Conservation (phyloP, 2,329 filamentous ascomycete genomes). For the Xylaria sp. region DNA sequence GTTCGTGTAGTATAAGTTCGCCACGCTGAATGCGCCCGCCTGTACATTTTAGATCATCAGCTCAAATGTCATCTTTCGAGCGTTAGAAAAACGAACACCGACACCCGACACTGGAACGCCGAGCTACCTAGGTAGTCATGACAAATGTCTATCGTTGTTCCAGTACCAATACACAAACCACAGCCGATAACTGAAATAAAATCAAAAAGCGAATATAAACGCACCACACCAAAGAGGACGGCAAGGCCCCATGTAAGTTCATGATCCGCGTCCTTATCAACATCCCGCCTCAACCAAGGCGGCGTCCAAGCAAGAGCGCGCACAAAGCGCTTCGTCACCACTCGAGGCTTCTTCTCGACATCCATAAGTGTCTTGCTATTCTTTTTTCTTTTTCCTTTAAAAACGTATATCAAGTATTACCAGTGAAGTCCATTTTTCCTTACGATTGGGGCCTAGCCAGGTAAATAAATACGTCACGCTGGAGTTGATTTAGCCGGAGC, state of each 20-base stretch:
- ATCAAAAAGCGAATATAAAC: conserved; percentile 32
- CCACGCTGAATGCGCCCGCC: conserved; percentile 74
- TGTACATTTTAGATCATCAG: conserved; percentile 40
- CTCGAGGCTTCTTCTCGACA: not conserved
- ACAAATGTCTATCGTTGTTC: not conserved
- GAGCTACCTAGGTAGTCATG: not conserved
- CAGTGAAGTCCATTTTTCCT: too few species aligned
- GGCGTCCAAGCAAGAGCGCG: conserved; percentile 40
- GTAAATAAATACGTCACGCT: not conserved
- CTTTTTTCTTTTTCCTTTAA: too few species aligned
- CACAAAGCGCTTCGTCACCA: conserved; percentile 1
- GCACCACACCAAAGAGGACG: conserved; percentile 49
- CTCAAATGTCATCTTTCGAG: not conserved
- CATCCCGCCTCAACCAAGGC: conserved; percentile 44
- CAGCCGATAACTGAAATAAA: not conserved
- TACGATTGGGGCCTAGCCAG: not conserved
- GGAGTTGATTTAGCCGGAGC: conserved; percentile 19
- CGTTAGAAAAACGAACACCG: not conserved
- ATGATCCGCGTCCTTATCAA: conserved; percentile 38
- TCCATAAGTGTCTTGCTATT: conserved; percentile 1
- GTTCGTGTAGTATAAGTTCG: conserved; percentile 84
- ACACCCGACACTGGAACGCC: not conserved
- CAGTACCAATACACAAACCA: not conserved
- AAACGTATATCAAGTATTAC: too few species aligned
- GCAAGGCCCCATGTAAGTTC: conserved; percentile 47